These are phyloP conservation scores for Ascochyta clinopodiicola DNA, from an alignment of 2,329 filamentous ascomycete genomes.

Conservation along the genomic window DNA sequence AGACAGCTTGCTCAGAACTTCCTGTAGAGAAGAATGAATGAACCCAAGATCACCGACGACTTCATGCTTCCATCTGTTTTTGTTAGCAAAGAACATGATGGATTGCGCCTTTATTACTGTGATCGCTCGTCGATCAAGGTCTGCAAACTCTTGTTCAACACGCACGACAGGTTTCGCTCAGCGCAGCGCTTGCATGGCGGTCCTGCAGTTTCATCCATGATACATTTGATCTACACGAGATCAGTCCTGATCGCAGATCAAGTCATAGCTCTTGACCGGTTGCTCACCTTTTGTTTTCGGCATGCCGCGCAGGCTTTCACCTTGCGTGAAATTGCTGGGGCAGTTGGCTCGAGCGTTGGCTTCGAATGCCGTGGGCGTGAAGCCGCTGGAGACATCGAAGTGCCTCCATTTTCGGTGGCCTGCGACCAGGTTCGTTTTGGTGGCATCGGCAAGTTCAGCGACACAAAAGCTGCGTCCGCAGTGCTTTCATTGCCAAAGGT, in stretches of 20 bases:
- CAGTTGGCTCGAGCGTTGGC: slow-evolving; percentile 3
- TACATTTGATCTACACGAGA: slow-evolving; percentile 55
- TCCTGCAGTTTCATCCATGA: slow-evolving; percentile 56
- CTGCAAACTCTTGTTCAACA: slow-evolving; percentile 59
- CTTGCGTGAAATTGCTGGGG: slow-evolving; percentile 41
- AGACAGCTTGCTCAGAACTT: slow-evolving; percentile 48
- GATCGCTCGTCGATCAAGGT: slow-evolving; percentile 57
- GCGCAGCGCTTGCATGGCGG: slow-evolving; percentile 58
- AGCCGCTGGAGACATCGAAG: slow-evolving; percentile 17
- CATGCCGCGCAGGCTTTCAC: slow-evolving; percentile 59
- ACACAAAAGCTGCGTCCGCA: slow-evolving; percentile 2
- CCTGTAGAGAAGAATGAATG: slow-evolving; percentile 50
- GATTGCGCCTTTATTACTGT: slow-evolving; percentile 27
- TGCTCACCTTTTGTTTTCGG: slow-evolving; percentile 56
- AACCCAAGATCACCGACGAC: slow-evolving; percentile 36
- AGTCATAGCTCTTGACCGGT: background rate
- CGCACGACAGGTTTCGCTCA: slow-evolving; percentile 58
- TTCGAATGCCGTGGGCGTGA: slow-evolving; percentile 20
- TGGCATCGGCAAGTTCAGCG: slow-evolving; percentile 22
- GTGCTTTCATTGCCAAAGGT: slow-evolving; percentile 7
- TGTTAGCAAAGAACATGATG: background rate
- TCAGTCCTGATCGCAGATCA: slow-evolving; percentile 10
- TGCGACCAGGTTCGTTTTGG: slow-evolving; percentile 35
- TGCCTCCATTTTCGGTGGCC: slow-evolving; percentile 21
- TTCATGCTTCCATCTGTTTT: slow-evolving; percentile 32